Conservation (phyloP, 2,329 filamentous ascomycete species). For the Amesomyces nigricolor region DNA sequence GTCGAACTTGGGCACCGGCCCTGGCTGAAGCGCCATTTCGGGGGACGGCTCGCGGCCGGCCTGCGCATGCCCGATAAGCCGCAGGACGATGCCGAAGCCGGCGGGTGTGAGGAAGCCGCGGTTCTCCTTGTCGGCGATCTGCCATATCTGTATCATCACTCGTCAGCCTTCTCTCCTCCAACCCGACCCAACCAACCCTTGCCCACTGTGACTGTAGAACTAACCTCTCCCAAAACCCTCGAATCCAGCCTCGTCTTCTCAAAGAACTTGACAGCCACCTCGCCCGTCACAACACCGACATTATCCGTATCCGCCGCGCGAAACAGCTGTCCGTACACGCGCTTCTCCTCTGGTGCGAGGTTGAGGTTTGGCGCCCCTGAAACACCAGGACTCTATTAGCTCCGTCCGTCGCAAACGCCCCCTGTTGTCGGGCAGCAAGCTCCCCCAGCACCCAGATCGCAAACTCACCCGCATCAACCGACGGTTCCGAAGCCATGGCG, state of each 20-base stretch:
- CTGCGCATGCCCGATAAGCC: slow-evolving; percentile 94
- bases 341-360: slow-evolving; percentile 86
- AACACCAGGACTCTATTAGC: slow-evolving; percentile 12
- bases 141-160: slow-evolving; percentile 73
- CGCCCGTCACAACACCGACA: slow-evolving; percentile 90
- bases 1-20: slow-evolving; percentile 88
- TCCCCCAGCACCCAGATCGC: neutral
- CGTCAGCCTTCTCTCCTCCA: slow-evolving; percentile 26
- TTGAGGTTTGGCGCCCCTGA: slow-evolving; percentile 66
- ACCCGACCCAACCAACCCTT: neutral
- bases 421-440: neutral
- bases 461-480: slow-evolving; percentile 26
- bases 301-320: slow-evolving; percentile 86
- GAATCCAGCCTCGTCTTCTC: slow-evolving; percentile 89
- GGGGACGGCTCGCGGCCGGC: slow-evolving; percentile 73
- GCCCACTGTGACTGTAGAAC: too few relatives aligned
- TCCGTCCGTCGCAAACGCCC: neutral
- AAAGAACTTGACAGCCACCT: slow-evolving; percentile 95
- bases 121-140: slow-evolving; percentile 96
- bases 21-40: slow-evolving; percentile 77
- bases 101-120: slow-evolving; percentile 86
- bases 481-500: slow-evolving; percentile 29
- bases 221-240: slow-evolving; percentile 77
- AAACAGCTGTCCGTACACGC: slow-evolving; percentile 88
- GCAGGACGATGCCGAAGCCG: slow-evolving; percentile 86